These are phyloP conservation scores for Pelargonium exstipulatum DNA, from an alignment of 441 rosid genomes.

Conservation along the genomic window DNA sequence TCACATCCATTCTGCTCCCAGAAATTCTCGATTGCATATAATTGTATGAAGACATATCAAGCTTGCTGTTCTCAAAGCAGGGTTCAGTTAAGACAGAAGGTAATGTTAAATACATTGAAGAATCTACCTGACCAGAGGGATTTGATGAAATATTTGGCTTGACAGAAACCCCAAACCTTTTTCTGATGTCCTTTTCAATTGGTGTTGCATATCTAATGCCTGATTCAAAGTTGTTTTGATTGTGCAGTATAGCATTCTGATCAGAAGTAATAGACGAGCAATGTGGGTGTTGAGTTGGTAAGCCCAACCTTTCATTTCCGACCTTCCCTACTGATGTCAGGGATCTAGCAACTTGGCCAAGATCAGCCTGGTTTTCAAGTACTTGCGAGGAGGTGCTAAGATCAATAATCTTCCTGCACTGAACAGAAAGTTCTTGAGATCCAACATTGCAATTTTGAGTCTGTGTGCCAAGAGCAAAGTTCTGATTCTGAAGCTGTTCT, in stretches of 20 bases:
- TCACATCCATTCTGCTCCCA: constrained; percentile 24
- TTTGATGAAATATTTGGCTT: constrained; percentile 26
- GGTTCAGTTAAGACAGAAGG: constrained; percentile 28
- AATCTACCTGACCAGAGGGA: constrained; percentile 27
- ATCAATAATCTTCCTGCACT: no score
- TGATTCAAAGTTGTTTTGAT: constrained; percentile 35
- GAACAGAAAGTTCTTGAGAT: no score
- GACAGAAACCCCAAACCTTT: constrained; percentile 24
- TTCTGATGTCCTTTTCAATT: constrained; percentile 3
- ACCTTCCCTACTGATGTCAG: constrained; percentile 23
- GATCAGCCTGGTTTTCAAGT: constrained; percentile 7
- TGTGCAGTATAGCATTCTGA: constrained; percentile 14
- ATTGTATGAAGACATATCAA: constrained; percentile 29
- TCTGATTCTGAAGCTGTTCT: neutral
- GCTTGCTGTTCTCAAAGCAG: constrained; percentile 23
- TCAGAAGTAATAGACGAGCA: no score
- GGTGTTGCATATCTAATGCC: constrained; percentile 21
- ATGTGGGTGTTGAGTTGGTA: no score
- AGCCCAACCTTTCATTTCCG: constrained; percentile 14
- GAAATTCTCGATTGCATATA: constrained; percentile 28
- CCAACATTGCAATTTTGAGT: constrained; percentile 30
- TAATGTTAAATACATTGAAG: constrained; percentile 37
- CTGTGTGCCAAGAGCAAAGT: neutral
- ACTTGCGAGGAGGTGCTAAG: no score
- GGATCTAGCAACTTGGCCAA: constrained; percentile 23